Evolutionary conservation across 805 yeast genomes (phyloP).

Genomic region (Hanseniaspora lindneri): DNA sequence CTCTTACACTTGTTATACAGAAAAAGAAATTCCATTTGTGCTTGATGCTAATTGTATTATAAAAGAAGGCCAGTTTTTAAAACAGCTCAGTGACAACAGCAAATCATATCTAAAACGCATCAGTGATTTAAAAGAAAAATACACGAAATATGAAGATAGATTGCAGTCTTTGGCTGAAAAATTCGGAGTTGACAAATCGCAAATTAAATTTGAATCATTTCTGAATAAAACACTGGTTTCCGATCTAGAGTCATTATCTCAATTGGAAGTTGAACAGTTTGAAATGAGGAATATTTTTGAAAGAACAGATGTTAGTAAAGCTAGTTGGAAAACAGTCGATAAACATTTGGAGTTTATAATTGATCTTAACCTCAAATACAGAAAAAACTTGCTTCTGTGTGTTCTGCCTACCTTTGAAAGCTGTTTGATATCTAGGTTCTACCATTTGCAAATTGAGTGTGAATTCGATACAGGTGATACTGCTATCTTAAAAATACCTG

Average conservation of each 20-base stretch:
- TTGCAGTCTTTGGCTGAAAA: not conserved
- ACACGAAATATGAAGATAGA: not conserved
- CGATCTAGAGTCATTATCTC: conserved; percentile 28
- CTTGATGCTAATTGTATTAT: conserved; percentile 3
- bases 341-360: conserved; percentile 5
- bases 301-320: conserved; percentile 1
- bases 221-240: conserved; percentile 23
- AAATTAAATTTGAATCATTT: conserved; percentile 26
- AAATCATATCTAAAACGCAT: not conserved
- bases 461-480: conserved; percentile 33
- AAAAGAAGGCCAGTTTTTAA: not conserved
- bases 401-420: conserved; percentile 38
- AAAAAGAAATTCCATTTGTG: conserved; percentile 7
- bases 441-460: conserved; percentile 38
- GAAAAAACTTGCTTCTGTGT: conserved; percentile 30
- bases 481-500: conserved; percentile 30
- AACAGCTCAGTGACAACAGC: conserved; percentile 1
- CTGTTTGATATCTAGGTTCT: conserved; percentile 37
- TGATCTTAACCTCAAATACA: conserved; percentile 18
- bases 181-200: conserved; percentile 17
- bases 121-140: not conserved
- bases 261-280: conserved; percentile 20
- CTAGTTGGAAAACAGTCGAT: conserved; percentile 4
- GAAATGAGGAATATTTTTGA: conserved; percentile 24
- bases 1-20: not conserved